These are phyloP conservation scores for Bondarzewia mesenterica DNA, from an alignment of 1,284 basidiomycete species.

Conservation along the genomic window DNA sequence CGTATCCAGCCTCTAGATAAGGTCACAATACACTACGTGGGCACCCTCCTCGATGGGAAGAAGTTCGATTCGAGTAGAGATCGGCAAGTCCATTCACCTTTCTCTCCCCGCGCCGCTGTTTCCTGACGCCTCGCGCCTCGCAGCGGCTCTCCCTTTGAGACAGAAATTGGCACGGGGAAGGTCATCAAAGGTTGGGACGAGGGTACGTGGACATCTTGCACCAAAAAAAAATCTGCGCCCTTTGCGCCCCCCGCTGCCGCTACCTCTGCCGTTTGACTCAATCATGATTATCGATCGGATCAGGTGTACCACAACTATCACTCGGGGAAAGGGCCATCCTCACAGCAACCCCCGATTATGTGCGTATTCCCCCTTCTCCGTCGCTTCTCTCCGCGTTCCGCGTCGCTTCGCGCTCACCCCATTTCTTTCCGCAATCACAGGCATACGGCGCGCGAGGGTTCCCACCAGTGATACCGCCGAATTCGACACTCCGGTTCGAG, in stretches of 20 bases:
- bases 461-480: conserved; percentile 75
- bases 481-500: conserved; percentile 72
- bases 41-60: conserved; percentile 51
- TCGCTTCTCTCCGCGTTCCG: conserved; percentile 8
- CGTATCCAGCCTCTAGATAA: conserved; percentile 28
- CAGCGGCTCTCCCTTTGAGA: conserved; percentile 59
- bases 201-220: conserved; percentile 42
- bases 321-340: conserved; percentile 71
- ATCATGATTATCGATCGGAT: conserved; percentile 11
- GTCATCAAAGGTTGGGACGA: conserved; percentile 92
- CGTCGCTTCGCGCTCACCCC: neutral
- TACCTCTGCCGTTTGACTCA: neutral
- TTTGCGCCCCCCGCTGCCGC: neutral
- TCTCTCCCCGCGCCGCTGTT: neutral
- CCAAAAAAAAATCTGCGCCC: too few relatives aligned
- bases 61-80: conserved; percentile 70
- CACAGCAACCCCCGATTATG: conserved; percentile 60
- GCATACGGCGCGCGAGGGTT: conserved; percentile 68
- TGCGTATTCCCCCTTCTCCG: conserved; percentile 28
- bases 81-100: conserved; percentile 28
- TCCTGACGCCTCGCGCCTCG: neutral
- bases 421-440: conserved; percentile 29
- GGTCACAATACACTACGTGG: conserved; percentile 68
- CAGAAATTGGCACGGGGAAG: conserved; percentile 70
- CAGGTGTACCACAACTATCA: conserved; percentile 71